Evolutionary conservation across 2,329 filamentous ascomycete species (phyloP).

Genomic region (Dactylonectria macrodidyma): DNA sequence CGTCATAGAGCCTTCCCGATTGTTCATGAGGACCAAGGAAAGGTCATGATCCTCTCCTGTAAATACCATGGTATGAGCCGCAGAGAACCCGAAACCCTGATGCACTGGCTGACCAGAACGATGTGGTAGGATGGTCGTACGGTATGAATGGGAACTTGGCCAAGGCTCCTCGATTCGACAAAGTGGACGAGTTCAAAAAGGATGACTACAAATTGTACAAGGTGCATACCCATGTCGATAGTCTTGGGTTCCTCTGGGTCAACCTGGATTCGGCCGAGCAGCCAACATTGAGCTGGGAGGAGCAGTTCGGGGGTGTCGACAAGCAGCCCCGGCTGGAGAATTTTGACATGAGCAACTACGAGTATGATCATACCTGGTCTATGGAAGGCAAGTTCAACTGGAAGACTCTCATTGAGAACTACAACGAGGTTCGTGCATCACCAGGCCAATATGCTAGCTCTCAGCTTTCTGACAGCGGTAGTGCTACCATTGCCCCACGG

Average conservation of each 20-base stretch:
- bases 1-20: constrained; percentile 72
- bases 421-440: constrained; percentile 60
- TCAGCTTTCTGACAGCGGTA: constrained; percentile 41
- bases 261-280: constrained; percentile 63
- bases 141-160: constrained; percentile 69
- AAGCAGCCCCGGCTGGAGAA: constrained; percentile 58
- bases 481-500: constrained; percentile 74
- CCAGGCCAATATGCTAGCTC: background rate
- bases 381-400: constrained; percentile 71
- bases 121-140: constrained; percentile 64
- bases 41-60: constrained; percentile 67
- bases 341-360: constrained; percentile 63
- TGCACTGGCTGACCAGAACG: background rate
- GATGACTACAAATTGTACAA: constrained; percentile 67
- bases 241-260: constrained; percentile 69
- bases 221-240: constrained; percentile 66
- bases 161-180: constrained; percentile 72
- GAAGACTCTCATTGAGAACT: constrained; percentile 74
- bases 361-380: constrained; percentile 70
- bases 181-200: constrained; percentile 68
- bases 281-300: constrained; percentile 63
- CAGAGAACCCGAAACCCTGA: background rate
- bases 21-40: constrained; percentile 64
- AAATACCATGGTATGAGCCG: constrained; percentile 66
- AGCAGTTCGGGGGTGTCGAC: constrained; percentile 64